A percentile compares a stretch with the other conserved stretches of the same genome.
These are phyloP conservation scores for Spencermartinsiella ligniputridi DNA, from an alignment of 1,139 yeast genomes.

Conservation along the genomic window DNA sequence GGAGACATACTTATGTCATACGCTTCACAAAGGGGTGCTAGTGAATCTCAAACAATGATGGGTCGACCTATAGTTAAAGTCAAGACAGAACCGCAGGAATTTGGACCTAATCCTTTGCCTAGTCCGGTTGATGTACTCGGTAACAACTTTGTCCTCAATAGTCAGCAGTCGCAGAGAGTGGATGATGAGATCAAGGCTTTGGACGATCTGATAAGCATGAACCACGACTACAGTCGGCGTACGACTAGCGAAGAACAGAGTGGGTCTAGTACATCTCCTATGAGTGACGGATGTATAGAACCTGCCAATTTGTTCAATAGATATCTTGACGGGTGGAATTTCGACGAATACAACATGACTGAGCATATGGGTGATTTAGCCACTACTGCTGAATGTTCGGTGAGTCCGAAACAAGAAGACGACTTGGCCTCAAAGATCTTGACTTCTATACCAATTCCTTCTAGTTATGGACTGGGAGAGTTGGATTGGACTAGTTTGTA, in stretches of 20 bases:
- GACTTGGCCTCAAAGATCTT: background rate
- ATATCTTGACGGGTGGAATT: conserved; percentile 1
- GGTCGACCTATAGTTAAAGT: background rate
- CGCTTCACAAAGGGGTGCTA: no score
- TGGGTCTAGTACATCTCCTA: background rate
- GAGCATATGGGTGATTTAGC: conserved; percentile 31
- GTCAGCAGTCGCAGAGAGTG: background rate
- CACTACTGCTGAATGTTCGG: conserved; percentile 53
- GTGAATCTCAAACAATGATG: no score
- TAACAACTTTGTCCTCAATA: background rate
- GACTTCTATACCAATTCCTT: background rate
- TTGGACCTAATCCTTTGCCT: background rate
- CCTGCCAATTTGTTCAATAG: background rate
- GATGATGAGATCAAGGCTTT: background rate
- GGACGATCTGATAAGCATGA: background rate
- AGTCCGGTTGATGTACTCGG: background rate
- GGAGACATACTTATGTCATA: background rate
- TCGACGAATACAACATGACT: background rate
- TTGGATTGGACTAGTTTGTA: background rate
- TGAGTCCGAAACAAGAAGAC: background rate
- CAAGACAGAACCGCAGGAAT: background rate
- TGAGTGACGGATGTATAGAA: background rate
- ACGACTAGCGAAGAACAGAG: background rate
- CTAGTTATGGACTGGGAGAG: background rate
- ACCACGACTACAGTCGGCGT: background rate